These are phyloP conservation scores for Cephaloascus fragrans DNA, from an alignment of 805 yeast species.

Conservation along the genomic window DNA sequence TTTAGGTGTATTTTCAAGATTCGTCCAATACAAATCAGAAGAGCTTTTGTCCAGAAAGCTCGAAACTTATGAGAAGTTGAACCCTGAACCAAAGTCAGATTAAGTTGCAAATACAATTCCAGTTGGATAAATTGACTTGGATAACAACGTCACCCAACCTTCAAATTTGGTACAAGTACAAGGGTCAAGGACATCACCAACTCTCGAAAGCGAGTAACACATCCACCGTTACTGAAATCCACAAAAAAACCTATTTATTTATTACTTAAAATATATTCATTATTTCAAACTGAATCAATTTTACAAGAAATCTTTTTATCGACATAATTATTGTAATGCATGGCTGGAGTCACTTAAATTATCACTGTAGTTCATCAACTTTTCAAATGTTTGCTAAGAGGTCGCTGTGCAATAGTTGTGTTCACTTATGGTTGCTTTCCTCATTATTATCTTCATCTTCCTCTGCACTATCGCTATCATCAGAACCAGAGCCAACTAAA, in stretches of 20 bases:
- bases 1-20: slow-evolving; percentile 26
- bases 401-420: neutral
- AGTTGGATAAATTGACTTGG: neutral
- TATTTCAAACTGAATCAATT: no score
- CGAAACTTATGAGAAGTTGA: slow-evolving; percentile 23
- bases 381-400: neutral
- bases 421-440: neutral
- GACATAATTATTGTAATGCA: neutral
- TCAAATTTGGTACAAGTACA: no score
- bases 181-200: no score
- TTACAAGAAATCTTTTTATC: no score
- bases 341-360: slow-evolving; percentile 1
- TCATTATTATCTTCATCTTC: slow-evolving; percentile 3
- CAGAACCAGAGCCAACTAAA: slow-evolving; percentile 1
- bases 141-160: neutral
- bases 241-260: no score
- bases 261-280: no score
- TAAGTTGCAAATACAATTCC: neutral
- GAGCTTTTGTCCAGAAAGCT: slow-evolving; percentile 27
- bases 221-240: no score
- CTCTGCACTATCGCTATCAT: slow-evolving; percentile 7
- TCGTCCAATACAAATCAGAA: neutral
- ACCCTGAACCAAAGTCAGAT: slow-evolving; percentile 22
- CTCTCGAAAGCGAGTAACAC: no score
- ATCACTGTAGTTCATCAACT: neutral